Conservation (phyloP, 768 basidiomycete species). For the Dentipellis fragilis region DNA sequence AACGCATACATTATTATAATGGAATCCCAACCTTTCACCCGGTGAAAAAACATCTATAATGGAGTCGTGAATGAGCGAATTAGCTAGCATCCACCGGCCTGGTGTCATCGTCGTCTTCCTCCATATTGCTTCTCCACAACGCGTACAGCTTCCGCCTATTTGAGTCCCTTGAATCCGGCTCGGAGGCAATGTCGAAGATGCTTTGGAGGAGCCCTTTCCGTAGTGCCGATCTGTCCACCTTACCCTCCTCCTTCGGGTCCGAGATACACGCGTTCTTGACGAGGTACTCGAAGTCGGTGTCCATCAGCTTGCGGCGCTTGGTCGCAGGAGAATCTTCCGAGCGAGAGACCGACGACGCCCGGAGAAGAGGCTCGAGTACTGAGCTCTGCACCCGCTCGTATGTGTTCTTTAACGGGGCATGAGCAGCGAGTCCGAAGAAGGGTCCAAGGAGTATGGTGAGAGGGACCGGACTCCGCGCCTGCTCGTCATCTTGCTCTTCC, state of each 20-base stretch:
- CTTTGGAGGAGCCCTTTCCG: slow-evolving; percentile 46
- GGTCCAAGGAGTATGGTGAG: slow-evolving; percentile 51
- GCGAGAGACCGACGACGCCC: slow-evolving; percentile 18
- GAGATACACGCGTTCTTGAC: slow-evolving; percentile 44
- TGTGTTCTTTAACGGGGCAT: slow-evolving; percentile 50
- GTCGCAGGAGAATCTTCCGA: slow-evolving; percentile 26
- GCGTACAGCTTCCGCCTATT: slow-evolving; percentile 79
- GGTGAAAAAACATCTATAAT: too few relatives aligned
- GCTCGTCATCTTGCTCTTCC: slow-evolving; percentile 11
- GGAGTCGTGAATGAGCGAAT: too few relatives aligned
- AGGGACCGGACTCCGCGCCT: slow-evolving; percentile 31
- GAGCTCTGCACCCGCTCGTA: slow-evolving; percentile 66
- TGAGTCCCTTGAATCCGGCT: slow-evolving; percentile 61
- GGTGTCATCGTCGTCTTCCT: slow-evolving; percentile 30
- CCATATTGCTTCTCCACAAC: slow-evolving; percentile 56
- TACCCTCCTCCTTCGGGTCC: slow-evolving; percentile 29
- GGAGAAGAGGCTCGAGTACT: slow-evolving; percentile 61
- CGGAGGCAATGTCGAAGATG: slow-evolving; percentile 68
- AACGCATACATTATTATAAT: too few relatives aligned
- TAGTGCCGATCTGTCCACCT: slow-evolving; percentile 26
- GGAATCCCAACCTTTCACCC: too few relatives aligned
- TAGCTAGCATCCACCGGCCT: not conserved
- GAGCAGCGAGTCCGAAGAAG: slow-evolving; percentile 63
- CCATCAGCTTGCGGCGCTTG: slow-evolving; percentile 37
- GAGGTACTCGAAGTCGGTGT: slow-evolving; percentile 32